Base-by-base conservation (phyloP, 768 basidiomycete species). In the Boletus vinaceobasis region DNA sequence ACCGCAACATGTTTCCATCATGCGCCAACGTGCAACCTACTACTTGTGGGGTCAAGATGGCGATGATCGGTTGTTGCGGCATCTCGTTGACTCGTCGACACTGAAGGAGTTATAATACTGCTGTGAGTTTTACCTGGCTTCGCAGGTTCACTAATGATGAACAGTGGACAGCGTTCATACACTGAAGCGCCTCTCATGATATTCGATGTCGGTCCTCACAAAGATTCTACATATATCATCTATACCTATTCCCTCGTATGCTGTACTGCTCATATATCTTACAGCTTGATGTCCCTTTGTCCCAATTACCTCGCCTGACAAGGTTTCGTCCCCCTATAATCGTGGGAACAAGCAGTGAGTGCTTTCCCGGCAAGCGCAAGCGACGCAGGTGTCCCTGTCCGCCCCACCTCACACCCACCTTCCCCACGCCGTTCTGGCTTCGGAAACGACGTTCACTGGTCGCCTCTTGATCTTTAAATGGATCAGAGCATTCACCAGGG, bases 41-140 rank as follows among this genome's bases (percentile, higher is more conserved):
- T 88, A 89, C 70, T 59, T 88, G 13, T 79, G 79, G 64, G 87
- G 85, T 19, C 75, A 77, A 52, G 81, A 82, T 57, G 68, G 62
- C 33, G 62, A 76, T 53, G 65, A 79, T 63, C 53, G 66, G 54
- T 43, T 65, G 35, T 56, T 74, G 10, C 60, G 62, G 21, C 63
- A 69, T 52, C 62, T 65, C 56, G 66, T 72, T 2, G 69, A 71
- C 33, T 27, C 58, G 14, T 57, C 67, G 15, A 55, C 67, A 17
- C 17, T 72, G 53, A 68, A 64, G 55, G 71, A 72, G 27, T 48
- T 73, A 58, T 71, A 44, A 62, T 8, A 6, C 39, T 32, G 36
- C 23, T 39, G 59, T 67, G 48, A 60, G 67, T 65, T 26, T 46
- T 17, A 27, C 19, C 44, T 38, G 33, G 31, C 26, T 55, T 27